These are phyloP conservation scores for Cordyceps tenuipes DNA, from an alignment of 2,329 filamentous ascomycete species.

Conservation along the genomic window DNA sequence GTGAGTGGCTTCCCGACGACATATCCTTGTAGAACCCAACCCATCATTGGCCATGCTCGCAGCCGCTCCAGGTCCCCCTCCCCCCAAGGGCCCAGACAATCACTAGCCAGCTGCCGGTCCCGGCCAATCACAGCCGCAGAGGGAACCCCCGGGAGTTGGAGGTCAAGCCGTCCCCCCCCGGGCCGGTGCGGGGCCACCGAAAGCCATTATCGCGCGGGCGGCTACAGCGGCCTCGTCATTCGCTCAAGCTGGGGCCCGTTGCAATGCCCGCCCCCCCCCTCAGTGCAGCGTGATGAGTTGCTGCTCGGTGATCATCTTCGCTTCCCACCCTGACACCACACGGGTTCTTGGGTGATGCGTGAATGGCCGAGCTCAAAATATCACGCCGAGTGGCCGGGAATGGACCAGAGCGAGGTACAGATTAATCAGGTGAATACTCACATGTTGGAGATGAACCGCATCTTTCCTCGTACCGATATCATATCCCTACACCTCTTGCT, in stretches of 20 bases:
- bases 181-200: background rate
- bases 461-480: too few species aligned
- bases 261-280: background rate
- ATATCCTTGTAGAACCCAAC: too few species aligned
- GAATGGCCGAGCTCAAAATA: background rate
- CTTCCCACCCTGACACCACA: too few species aligned
- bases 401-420: background rate
- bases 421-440: too few species aligned
- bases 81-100: background rate
- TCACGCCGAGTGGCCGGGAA: background rate
- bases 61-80: background rate
- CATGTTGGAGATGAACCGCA: too few species aligned
- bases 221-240: constrained; percentile 5
- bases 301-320: too few species aligned
- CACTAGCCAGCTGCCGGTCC: background rate
- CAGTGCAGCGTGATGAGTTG: too few species aligned
- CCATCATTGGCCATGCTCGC: background rate
- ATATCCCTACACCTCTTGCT: too few species aligned
- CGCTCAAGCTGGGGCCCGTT: background rate
- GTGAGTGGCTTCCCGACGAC: background rate
- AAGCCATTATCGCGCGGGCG: background rate
- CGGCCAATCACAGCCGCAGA: background rate
- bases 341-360: background rate
- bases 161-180: too few species aligned
- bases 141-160: too few species aligned